Conservation (phyloP, 495 filamentous ascomycete genomes). For the Neurospora sublineolata region DNA sequence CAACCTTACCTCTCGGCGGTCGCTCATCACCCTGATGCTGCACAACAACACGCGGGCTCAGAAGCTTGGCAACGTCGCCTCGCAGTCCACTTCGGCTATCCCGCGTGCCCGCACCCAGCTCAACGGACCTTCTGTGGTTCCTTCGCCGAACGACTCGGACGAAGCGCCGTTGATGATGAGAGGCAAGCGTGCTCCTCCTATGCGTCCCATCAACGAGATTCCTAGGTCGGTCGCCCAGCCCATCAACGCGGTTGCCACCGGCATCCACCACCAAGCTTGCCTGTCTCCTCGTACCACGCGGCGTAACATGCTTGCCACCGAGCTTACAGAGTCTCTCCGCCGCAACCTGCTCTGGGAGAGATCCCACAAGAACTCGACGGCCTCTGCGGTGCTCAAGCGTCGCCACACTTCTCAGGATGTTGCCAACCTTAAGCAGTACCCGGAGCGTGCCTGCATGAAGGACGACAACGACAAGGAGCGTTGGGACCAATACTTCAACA, state of each 20-base stretch:
- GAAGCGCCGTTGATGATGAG: conserved; percentile 61
- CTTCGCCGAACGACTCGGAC: conserved; percentile 59
- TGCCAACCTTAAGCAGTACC: conserved; percentile 70
- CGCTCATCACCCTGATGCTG: conserved; percentile 82
- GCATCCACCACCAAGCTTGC: conserved; percentile 50
- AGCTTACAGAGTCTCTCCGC: conserved; percentile 48
- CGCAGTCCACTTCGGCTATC: conserved; percentile 73
- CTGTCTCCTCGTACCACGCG: conserved; percentile 85
- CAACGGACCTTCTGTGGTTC: conserved; percentile 59
- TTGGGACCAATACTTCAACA: conserved; percentile 41
- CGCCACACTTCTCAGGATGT: conserved; percentile 85
- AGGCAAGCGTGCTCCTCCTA: conserved; percentile 26
- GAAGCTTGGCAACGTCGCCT: conserved; percentile 52
- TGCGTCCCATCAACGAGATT: conserved; percentile 52
- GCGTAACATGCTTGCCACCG: conserved; percentile 91
- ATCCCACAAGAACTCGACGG: conserved; percentile 63
- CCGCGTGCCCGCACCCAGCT: conserved; percentile 58
- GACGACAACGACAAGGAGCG: conserved; percentile 36
- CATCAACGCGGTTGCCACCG: conserved; percentile 65
- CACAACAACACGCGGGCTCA: conserved; percentile 54
- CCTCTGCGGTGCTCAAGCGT: conserved; percentile 79
- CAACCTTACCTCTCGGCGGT: conserved; percentile 74
- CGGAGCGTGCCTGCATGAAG: conserved; percentile 41
- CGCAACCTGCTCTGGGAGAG: conserved; percentile 28
- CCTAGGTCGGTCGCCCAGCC: conserved; percentile 63